phyloP scores from a whole-genome alignment of 345 rosid species.

The Acer yangbiense region DNA sequence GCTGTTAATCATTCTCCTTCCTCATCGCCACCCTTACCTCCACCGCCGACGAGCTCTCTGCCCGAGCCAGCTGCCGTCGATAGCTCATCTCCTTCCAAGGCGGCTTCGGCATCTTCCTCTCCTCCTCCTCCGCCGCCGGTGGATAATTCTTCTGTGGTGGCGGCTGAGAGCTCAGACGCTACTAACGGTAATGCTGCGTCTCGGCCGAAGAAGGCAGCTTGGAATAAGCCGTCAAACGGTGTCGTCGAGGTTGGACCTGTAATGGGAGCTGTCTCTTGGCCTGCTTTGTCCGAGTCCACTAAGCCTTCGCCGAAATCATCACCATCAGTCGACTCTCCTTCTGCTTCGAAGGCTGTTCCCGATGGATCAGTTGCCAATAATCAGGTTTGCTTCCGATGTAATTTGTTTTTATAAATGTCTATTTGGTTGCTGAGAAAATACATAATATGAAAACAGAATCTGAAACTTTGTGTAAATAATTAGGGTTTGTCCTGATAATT shows the following conservation, averaged over 20 bases:
- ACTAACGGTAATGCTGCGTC: constrained; percentile 42
- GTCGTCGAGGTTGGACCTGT: constrained; percentile 43
- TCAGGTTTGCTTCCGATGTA: constrained; percentile 38
- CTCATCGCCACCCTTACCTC: constrained; percentile 22
- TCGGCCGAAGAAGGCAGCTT: constrained; percentile 49
- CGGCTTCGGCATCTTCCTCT: constrained; percentile 17
- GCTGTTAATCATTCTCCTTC: constrained; percentile 27
- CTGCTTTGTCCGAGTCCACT: constrained; percentile 58
- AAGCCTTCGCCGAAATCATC: constrained; percentile 45
- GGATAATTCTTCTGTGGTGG: constrained; percentile 22
- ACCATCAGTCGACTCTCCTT: constrained; percentile 26
- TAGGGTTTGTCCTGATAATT: not conserved
- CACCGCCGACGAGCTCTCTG: constrained; percentile 8
- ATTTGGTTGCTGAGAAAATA: constrained; percentile 13
- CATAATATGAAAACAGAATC: not conserved
- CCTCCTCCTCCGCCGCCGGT: constrained; percentile 20
- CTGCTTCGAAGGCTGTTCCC: constrained; percentile 34
- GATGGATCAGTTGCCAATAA: constrained; percentile 48
- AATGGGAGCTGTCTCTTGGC: constrained; percentile 68
- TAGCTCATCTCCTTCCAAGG: constrained; percentile 28
- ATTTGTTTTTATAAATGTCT: not conserved
- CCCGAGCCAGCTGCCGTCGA: constrained; percentile 27
- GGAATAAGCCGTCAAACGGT: constrained; percentile 57
- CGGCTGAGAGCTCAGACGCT: constrained; percentile 33
- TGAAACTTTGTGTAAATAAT: not conserved